phyloP scores from a whole-genome alignment of 495 filamentous ascomycete genomes.

The Diplogelasinospora grovesii region DNA sequence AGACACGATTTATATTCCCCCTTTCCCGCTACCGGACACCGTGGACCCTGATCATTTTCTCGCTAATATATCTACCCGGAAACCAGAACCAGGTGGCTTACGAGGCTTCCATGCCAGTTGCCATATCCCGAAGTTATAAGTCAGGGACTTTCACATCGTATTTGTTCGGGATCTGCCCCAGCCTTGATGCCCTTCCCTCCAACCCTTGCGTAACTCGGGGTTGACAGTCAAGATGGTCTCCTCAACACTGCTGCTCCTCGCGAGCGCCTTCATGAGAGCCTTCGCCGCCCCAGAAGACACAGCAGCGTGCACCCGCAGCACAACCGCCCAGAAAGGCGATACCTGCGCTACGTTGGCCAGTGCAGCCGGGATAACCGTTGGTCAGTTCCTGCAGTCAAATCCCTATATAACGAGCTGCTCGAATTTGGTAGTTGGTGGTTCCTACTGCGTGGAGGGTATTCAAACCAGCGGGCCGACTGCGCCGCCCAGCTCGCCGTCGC shows the following conservation, averaged over 20 bases:
- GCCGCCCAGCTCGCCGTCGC: not conserved
- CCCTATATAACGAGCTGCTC: slow-evolving; percentile 21
- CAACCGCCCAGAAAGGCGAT: slow-evolving; percentile 21
- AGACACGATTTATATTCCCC: too few relatives aligned
- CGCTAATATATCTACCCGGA: too few relatives aligned
- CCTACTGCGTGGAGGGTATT: slow-evolving; percentile 20
- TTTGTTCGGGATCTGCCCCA: too few relatives aligned
- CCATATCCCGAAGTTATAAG: too few relatives aligned
- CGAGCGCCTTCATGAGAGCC: slow-evolving; percentile 10
- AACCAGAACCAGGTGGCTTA: too few relatives aligned
- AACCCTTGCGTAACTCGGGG: not conserved
- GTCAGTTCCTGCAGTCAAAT: slow-evolving; percentile 23
- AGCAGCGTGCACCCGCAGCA: slow-evolving; percentile 12
- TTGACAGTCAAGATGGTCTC: slow-evolving; percentile 13
- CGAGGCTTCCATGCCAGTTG: too few relatives aligned
- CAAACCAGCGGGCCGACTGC: slow-evolving; percentile 3
- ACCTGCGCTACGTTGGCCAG: slow-evolving; percentile 20
- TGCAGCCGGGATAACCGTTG: slow-evolving; percentile 20
- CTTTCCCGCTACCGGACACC: too few relatives aligned
- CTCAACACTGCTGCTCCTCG: slow-evolving; percentile 4
- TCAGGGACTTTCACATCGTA: not conserved
- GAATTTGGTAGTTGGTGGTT: slow-evolving; percentile 9
- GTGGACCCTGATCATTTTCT: too few relatives aligned
- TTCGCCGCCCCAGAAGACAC: not conserved
- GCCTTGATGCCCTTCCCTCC: too few relatives aligned